phyloP scores from a whole-genome alignment of 2,329 filamentous ascomycete genomes.

The Drechslerella coelobrocha region DNA sequence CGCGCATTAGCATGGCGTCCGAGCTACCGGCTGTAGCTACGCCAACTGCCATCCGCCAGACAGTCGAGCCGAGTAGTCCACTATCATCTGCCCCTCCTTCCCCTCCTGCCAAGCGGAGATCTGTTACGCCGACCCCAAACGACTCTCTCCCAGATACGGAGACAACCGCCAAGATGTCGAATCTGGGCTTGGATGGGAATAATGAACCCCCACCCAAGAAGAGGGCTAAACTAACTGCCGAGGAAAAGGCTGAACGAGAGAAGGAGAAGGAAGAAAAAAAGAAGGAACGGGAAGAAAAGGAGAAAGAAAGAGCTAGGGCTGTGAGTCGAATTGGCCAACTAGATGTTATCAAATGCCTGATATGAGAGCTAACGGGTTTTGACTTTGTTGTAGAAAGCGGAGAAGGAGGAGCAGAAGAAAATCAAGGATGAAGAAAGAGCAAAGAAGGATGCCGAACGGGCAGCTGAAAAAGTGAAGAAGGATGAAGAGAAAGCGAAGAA shows the following conservation, averaged over 20 bases:
- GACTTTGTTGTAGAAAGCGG: constrained; percentile 55
- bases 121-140: constrained; percentile 9
- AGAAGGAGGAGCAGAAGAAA: constrained; percentile 56
- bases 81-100: constrained; percentile 37
- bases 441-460: constrained; percentile 57
- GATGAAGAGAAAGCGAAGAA: constrained; percentile 62
- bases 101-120: constrained; percentile 10
- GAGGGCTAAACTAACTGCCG: constrained; percentile 29
- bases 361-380: constrained; percentile 5
- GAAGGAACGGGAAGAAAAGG: constrained; percentile 60
- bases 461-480: constrained; percentile 55
- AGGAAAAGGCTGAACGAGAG: constrained; percentile 57
- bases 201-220: constrained; percentile 36
- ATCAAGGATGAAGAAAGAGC: constrained; percentile 60
- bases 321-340: constrained; percentile 48
- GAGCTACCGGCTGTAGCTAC: constrained; percentile 14
- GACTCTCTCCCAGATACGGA: constrained; percentile 32
- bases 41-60: constrained; percentile 11
- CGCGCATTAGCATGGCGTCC: not conserved
- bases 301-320: constrained; percentile 61
- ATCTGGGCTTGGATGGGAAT: constrained; percentile 30
- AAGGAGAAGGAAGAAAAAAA: constrained; percentile 61
- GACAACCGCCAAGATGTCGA: constrained; percentile 37
- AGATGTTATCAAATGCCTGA: not conserved
- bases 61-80: constrained; percentile 30